Base-by-base conservation (phyloP, 2,329 filamentous ascomycete species). In the Xylaria sp. region DNA sequence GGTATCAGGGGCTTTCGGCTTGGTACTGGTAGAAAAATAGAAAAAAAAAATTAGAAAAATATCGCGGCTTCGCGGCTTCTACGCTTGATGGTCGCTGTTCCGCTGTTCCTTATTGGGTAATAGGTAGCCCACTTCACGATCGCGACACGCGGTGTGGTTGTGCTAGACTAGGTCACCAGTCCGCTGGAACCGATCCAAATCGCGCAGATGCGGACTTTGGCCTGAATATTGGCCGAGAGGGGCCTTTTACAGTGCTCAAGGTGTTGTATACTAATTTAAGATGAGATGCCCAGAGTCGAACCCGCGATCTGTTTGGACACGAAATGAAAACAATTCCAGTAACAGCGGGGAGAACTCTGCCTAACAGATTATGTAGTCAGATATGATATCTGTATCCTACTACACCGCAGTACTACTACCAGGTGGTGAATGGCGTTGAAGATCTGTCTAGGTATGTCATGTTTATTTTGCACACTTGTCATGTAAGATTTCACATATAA, bases 141-240 rank as follows among this genome's bases (percentile, higher is more conserved):
- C 46, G 43, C 43, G 46, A 43, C 56, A 25, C 23, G 32, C 15
- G 20, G n/a, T 39, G 20, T 32, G 25, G 48, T 63, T 39, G 41
- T 39, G 46, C 41, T 32, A 30, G 30, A 23, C 56, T 30, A 57
- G 36, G 57, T 56, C 50, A 41, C 63, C 66, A 59, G 30, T 39
- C 55, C 6, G 39, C 53, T 39, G 66, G 66, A 59, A 60, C 59
- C 63, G 39, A 68, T 66, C 63, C 12, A 41, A 59, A 66, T 66
- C 41, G 59, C 43, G 30, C 41, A 61, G 57, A 55, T n/a, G 55
- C n/a, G 20, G 55, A 48, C 46, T 41, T 53, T 25, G 20, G 45
- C 20, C 61, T 60, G 34, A 50, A 50, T 55, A 36, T n/a, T 36
- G 52, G 30, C 13, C 32, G 46, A 55, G 56, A 30, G 23, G 13